Base-by-base conservation (phyloP, 164 flowering plant genomes). In the Aristolochia contorta region DNA sequence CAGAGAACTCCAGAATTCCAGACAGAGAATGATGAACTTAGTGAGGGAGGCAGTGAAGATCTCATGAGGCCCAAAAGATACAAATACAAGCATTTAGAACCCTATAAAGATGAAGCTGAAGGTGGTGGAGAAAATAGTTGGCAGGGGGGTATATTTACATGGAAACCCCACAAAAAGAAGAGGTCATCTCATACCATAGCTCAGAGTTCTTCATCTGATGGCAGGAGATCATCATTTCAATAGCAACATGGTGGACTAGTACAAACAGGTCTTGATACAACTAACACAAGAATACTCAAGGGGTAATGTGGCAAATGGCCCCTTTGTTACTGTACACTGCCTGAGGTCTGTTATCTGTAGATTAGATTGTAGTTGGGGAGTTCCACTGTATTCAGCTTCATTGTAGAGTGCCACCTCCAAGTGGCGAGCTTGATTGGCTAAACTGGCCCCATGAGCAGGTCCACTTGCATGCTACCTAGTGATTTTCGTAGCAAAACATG, bases 81-180 rank as follows among this genome's bases (percentile, higher is more conserved):
- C 45, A 74, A 61, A 52, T 19, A 59, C 19, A 63, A 24, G 56
- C 33, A 58, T 3, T 48, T 16, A 15, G 56, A 47, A 22, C 24
- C n/a, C n/a, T 54, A 55, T 59, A 69, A 70, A 22, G 54, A 60
- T 25, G 78, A 72, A 63, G 58, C 61, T 56, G 65, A 70, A 20
- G 66, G 68, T 49, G 70, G 15, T 16, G 62, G 64, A 27, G 73
- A 65, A 50, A 71, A 62, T 55, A 56, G 67, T 32, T 80, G 71
- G 84, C 65, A 65, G 53, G 76, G 74, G 18, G 68, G 61, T 18
- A 57, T 74, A 16, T 37, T 80, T 22, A 78, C 83, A 54, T 84
- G 91, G 93, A 83, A 74, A 64, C 74, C 85, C 19, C 84, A 83
- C 60, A 84, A 76, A 75, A 86, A 73, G 75, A 89, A 81, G 80